A percentile compares a stretch with the other conserved stretches of the same genome.
Evolutionary conservation across 768 basidiomycete species (phyloP).

Genomic region (Auricularia heimuer): DNA sequence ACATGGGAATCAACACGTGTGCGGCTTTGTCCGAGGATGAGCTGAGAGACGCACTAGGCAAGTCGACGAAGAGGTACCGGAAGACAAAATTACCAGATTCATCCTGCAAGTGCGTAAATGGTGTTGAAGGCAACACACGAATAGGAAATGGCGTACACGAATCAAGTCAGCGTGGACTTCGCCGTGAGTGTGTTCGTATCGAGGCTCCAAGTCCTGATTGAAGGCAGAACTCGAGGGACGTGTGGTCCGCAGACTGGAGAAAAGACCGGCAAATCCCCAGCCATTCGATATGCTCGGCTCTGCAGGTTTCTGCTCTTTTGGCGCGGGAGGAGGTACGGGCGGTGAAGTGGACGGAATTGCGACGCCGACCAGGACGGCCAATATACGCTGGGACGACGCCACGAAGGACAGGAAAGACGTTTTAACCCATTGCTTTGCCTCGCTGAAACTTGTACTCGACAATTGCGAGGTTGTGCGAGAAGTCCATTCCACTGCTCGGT

Average conservation of each 20-base stretch:
- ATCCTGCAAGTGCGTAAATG: constrained; percentile 36
- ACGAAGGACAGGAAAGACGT: constrained; percentile 17
- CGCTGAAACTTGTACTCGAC: constrained; percentile 47
- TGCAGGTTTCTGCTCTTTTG: constrained; percentile 19
- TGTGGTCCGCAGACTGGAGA: constrained; percentile 48
- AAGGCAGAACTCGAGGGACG: constrained; percentile 14
- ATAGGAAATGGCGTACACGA: constrained; percentile 17
- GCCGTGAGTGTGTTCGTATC: neutral
- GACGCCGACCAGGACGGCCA: constrained; percentile 4
- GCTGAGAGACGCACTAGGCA: constrained; percentile 50
- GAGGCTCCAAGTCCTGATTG: neutral
- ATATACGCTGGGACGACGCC: neutral
- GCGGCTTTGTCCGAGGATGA: constrained; percentile 9
- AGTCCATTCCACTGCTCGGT: constrained; percentile 16
- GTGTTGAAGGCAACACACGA: neutral
- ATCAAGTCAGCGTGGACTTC: neutral
- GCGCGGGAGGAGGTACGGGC: constrained; percentile 5
- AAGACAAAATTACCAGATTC: constrained; percentile 69
- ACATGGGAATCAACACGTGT: constrained; percentile 6
- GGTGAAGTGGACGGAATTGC: neutral
- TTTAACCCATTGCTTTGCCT: constrained; percentile 38
- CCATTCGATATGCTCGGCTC: constrained; percentile 17
- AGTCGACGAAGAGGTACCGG: constrained; percentile 67
- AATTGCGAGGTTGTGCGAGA: constrained; percentile 30
- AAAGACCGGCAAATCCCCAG: constrained; percentile 57